A percentile compares a stretch with the other conserved stretches of the same genome.
Conservation (phyloP, 73 alveolate species). For the Paramecium octaurelia region DNA sequence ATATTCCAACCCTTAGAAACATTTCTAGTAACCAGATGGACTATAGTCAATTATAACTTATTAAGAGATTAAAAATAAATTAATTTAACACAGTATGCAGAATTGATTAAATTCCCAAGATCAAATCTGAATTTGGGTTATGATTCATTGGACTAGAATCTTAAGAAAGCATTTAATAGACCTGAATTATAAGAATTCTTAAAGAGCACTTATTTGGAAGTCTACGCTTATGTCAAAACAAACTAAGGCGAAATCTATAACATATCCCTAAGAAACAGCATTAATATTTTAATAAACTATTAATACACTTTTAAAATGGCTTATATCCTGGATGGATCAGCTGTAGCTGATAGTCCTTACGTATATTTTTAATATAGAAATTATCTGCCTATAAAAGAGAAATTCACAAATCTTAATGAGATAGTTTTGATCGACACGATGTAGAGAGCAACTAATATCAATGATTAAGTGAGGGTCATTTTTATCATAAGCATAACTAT, state of each 20-base stretch:
- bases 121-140: not conserved
- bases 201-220: not conserved
- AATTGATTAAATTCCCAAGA: not conserved
- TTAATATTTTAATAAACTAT: not conserved
- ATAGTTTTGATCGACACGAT: not conserved
- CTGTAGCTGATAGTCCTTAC: slow-evolving; percentile 25
- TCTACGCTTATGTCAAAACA: not conserved
- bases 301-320: not conserved
- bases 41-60: not conserved
- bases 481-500: not conserved
- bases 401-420: not conserved
- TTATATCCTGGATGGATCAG: not conserved
- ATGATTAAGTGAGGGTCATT: not conserved
- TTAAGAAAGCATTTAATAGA: not conserved
- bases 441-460: not conserved
- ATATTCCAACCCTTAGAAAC: not conserved
- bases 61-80: not conserved
- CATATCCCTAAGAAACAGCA: not conserved
- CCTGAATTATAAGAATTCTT: not conserved
- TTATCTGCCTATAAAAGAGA: not conserved
- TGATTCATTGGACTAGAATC: not conserved
- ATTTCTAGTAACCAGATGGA: slow-evolving; percentile 39
- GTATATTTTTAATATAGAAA: slow-evolving; percentile 4
- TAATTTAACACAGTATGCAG: not conserved
- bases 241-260: not conserved